Evolutionary conservation across 768 basidiomycete genomes (phyloP), one percentile per base, ranked within the genome.

Genomic region (Suillus hirtellus): DNA sequence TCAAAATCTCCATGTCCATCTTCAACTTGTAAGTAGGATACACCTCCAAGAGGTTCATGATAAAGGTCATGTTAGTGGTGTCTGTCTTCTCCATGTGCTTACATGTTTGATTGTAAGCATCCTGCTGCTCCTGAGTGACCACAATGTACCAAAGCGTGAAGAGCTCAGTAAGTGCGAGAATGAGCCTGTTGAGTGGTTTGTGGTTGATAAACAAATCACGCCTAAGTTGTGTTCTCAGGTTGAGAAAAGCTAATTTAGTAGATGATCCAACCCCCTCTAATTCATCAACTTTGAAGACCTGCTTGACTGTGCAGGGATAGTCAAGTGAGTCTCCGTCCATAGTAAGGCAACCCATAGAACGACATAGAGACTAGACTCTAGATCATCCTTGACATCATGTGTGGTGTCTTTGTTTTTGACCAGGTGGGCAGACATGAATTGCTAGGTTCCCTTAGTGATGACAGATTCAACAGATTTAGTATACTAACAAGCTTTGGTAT

Each of bases 401-500:
- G 50, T 14, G n/a, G 68, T 65, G 9, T 21, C 27, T 19, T 54
- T 46, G 21, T 66, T 34, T 38, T 55, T 73, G 34, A 38, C 11
- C 37, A 38, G 37, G 11, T 38, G 37, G 37, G 37, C 37, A 38
- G 37, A 38, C 37, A 38, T 43, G 17, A 43, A 43, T 43, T 70
- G 69, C 73, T 75, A 76, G n/a, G 75, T 76, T 1, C 77, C 76
- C 75, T 76, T 43, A 7, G 43, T 24, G 21, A 55, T 11, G 42
- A 24, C 44, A 46, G 1, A 42, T 27, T 40, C 27, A 27, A 27
- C 27, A 27, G 27, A 40, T 24, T 38, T n/a, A 42, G 50, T 9
- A 50, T 2, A 43, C 7, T 43, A 43, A 43, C 17, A 1, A 43
- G 8, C 7, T 19, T 43, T 8, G 17, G 42, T 17, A 42, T 1